Conservation (phyloP, 1,284 basidiomycete genomes). For the Ganoderma boninense region DNA sequence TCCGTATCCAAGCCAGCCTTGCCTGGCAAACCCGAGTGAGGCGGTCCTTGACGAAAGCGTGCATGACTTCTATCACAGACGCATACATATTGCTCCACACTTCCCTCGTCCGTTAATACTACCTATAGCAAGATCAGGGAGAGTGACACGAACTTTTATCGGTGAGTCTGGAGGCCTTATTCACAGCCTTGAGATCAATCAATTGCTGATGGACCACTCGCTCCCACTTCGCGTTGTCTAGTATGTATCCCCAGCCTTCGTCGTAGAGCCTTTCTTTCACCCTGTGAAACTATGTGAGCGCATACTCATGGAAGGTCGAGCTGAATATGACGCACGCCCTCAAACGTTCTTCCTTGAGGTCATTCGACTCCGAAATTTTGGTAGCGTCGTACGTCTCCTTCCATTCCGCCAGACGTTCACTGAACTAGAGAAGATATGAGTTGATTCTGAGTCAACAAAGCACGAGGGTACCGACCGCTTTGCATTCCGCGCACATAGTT, state of each 20-base stretch:
- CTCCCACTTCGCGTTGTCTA: not conserved
- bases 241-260: slow-evolving; percentile 18
- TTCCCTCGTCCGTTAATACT: not conserved
- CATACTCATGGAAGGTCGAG: not conserved
- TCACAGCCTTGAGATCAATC: not conserved
- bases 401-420: not conserved
- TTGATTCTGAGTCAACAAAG: not conserved
- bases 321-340: not conserved
- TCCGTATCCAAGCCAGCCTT: not conserved
- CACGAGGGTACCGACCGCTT: not conserved
- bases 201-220: not conserved
- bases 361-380: not conserved
- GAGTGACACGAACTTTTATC: slow-evolving; percentile 9
- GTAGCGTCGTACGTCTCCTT: not conserved
- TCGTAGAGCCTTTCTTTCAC: slow-evolving; percentile 10
- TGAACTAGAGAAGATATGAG: not conserved
- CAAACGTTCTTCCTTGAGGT: slow-evolving; percentile 5
- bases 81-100: not conserved
- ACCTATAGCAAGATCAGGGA: not conserved
- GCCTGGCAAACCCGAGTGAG: not conserved
- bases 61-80: not conserved
- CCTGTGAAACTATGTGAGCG: not conserved
- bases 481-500: no score
- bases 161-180: slow-evolving; percentile 9
- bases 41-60: not conserved